Evolutionary conservation across 2,329 filamentous ascomycete genomes (phyloP).

Genomic region (Ceratocystis colombiana): DNA sequence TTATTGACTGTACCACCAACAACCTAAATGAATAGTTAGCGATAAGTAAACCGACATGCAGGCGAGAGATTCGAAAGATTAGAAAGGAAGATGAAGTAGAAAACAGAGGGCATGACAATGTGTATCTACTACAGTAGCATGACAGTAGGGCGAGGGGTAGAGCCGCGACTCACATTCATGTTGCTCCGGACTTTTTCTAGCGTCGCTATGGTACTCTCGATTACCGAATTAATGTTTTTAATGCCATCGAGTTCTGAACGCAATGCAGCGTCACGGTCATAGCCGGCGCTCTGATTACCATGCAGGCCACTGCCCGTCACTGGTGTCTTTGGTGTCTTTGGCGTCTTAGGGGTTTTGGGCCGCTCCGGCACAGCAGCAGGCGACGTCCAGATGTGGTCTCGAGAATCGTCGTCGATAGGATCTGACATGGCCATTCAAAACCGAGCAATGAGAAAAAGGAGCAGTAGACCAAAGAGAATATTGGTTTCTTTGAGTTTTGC

Average conservation of each 20-base stretch:
- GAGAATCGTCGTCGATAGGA: conserved; percentile 39
- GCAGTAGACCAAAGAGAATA: too few relatives aligned
- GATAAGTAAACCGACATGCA: background rate
- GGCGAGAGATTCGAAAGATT: background rate
- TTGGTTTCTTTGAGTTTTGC: too few relatives aligned
- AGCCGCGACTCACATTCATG: conserved; percentile 52
- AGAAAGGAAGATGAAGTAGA: background rate
- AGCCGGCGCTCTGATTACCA: conserved; percentile 33
- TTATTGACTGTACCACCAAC: conserved; percentile 78
- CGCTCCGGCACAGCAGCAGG: conserved; percentile 32
- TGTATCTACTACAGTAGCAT: too few relatives aligned
- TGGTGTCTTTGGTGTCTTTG: conserved; percentile 40
- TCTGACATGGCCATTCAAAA: conserved; percentile 35
- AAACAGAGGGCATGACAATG: background rate
- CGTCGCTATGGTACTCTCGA: conserved; percentile 66
- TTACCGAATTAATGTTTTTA: conserved; percentile 74
- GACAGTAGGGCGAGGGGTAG: too few relatives aligned
- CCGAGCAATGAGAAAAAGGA: background rate
- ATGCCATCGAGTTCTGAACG: conserved; percentile 73
- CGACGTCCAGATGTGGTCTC: conserved; percentile 40
- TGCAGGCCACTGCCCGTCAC: conserved; percentile 30
- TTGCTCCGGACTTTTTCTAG: conserved; percentile 63
- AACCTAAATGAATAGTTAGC: conserved; percentile 42
- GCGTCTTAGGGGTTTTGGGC: conserved; percentile 41
- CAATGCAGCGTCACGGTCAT: conserved; percentile 54